Base-by-base conservation (phyloP, 768 basidiomycete genomes). In the Termitomyces sp. region DNA sequence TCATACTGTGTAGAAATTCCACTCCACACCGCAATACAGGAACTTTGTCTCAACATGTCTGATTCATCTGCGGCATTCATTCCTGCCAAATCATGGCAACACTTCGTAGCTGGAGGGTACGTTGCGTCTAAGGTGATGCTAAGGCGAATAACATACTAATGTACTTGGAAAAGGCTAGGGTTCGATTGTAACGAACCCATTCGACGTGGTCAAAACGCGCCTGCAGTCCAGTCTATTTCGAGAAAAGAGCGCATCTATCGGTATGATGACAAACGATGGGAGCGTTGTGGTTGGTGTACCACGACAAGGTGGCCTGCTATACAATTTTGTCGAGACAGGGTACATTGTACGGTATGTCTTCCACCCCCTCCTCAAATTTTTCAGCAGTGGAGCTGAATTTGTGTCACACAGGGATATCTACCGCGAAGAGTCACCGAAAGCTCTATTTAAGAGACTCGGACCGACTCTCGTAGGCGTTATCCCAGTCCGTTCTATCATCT, bases 171-270 rank as follows among this genome's bases (percentile, higher is more conserved):
- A 52, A 98, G 96, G 21, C 74, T 98, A n/a, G 97, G 96, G 95
- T 34, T 93, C 94, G 15, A 88, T 97, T 57, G 87, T 98, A 3
- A 99, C 96, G 0, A 93, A 92, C 42, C 96, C 96, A 0, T 95
- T 99, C 63, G 96, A 99, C 70, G 93, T 99, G 35, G 94, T 98
- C 59, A 98, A 98, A 74, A 99, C 96, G 43, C 87, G 96, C 3
- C 75, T 98, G 8, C 96, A 99, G 72, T 96, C 93, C 2, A 86
- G 86, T 70, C 74, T 98, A 19, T 97, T 94, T 55, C 70, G 70
- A 2, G 68, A 71, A 61, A 76, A 76, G 53, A 71, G 67, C 45
- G 56, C 72, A 24, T 68, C 71, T 14, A 64, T 77, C 4, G 69
- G 73, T 12, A 62, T 79, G n/a, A 61, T 75, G 17, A 66, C 67